These are phyloP conservation scores for Colletotrichum abscissum DNA, from an alignment of 2,329 filamentous ascomycete species.

Conservation along the genomic window DNA sequence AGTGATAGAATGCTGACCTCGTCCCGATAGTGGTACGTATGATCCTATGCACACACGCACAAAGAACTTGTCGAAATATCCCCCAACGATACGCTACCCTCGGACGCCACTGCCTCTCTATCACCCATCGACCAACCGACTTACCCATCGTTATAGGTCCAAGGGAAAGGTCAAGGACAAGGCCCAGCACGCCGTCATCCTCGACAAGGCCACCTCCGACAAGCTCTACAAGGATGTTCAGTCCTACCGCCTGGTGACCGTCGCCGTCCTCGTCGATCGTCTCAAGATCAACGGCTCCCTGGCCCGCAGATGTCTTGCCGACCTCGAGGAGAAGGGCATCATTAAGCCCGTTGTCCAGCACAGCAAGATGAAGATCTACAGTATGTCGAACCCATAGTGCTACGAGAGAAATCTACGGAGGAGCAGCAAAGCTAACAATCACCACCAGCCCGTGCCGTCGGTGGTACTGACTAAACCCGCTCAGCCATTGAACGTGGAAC, in stretches of 20 bases:
- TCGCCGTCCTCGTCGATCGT: slow-evolving; percentile 98
- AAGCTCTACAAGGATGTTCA: slow-evolving; percentile 99
- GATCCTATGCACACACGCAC: slow-evolving; percentile 4
- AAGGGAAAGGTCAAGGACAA: slow-evolving; percentile 96
- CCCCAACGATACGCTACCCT: slow-evolving; percentile 14
- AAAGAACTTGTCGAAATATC: background rate
- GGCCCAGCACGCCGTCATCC: slow-evolving; percentile 98
- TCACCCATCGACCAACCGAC: slow-evolving; percentile 4
- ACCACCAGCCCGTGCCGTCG: slow-evolving; percentile 68
- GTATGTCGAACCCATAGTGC: slow-evolving; percentile 54
- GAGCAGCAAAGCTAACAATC: slow-evolving; percentile 42
- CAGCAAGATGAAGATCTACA: slow-evolving; percentile 99
- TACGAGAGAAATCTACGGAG: background rate
- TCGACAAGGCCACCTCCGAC: slow-evolving; percentile 97
- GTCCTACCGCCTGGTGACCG: slow-evolving; percentile 99
- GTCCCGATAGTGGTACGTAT: slow-evolving; percentile 47
- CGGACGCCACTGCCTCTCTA: background rate
- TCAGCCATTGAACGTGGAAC: slow-evolving; percentile 19
- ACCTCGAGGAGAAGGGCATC: slow-evolving; percentile 97
- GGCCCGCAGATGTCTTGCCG: slow-evolving; percentile 87
- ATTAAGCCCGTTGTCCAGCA: slow-evolving; percentile 98
- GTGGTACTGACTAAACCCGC: slow-evolving; percentile 57
- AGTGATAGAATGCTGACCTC: slow-evolving; percentile 21
- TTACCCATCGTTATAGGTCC: slow-evolving; percentile 42
- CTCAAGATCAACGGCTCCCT: slow-evolving; percentile 99